Evolutionary conservation across 2,329 filamentous ascomycete species (phyloP), one percentile per base, ranked within the genome.

Genomic region (Hymenoscyphus infarciens): DNA sequence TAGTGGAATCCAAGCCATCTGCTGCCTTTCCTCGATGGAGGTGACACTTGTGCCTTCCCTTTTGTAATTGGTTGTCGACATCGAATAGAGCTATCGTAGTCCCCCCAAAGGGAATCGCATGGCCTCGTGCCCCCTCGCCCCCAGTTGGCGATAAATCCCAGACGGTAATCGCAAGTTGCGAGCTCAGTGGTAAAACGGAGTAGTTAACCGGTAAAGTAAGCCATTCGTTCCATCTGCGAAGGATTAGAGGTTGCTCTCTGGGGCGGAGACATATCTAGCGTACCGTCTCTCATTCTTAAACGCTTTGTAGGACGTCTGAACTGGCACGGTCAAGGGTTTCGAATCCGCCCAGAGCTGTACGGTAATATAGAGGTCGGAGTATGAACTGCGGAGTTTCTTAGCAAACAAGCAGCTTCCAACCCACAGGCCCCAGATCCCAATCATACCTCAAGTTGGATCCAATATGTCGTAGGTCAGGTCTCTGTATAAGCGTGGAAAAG

Each of bases 201-300:
- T 97, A 95, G 4, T 87, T 84, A 65, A 98, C 87, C 0, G 95
- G 94, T 45, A 99, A 80, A 35, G 89, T 87, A 31, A 99, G 84
- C 95, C 96, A 99, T 79, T 98, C 94, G 74, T 96, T 97, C 95
- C 95, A 97, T 73, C 87, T 87, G n/a, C n/a, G 25, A 39, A n/a
- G 56, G 1, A 25, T 72, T 53, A 73, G 69, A 54, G n/a, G n/a
- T n/a, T 15, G 22, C 49, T 11, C 10, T 49, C 5, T 27, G 25
- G 25, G 25, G 25, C 15, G 13, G 8, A 11, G 3, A 39, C 16
- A 29, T 11, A 15, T 49, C 6, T 11, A 22, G 69, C 70, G 54
- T 69, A 87, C 81, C 80, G 85, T 77, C 87, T 79, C 72, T 89
- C 86, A 39, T 83, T 84, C 74, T 92, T 92, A 74, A 99, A 98